Conservation (phyloP, 805 yeast genomes). For the Kuraishia cidri region DNA sequence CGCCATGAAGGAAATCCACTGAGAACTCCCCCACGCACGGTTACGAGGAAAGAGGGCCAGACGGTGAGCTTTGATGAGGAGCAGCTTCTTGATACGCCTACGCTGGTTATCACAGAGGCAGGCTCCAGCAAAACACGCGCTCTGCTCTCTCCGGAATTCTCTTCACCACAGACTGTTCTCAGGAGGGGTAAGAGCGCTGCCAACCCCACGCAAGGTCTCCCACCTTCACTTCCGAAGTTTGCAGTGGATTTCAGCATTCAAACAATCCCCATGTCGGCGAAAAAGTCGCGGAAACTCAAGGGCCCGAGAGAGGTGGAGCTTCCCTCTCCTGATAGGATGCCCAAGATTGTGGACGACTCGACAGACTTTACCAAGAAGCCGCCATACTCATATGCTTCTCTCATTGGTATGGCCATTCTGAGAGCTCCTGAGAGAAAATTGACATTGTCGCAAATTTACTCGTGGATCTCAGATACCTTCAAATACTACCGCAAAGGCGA, state of each 20-base stretch:
- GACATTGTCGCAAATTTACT: slow-evolving; percentile 77
- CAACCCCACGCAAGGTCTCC: slow-evolving; percentile 1
- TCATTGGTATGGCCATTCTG: slow-evolving; percentile 88
- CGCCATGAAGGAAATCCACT: no score
- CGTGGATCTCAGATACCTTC: slow-evolving; percentile 86
- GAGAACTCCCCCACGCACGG: slow-evolving; percentile 1
- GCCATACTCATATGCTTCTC: slow-evolving; percentile 87
- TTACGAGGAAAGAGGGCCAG: background rate
- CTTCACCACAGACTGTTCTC: slow-evolving; percentile 33
- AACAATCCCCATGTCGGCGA: slow-evolving; percentile 8
- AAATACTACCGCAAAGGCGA: slow-evolving; percentile 76
- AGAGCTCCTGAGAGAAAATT: slow-evolving; percentile 67
- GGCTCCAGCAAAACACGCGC: slow-evolving; percentile 1
- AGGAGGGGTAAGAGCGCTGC: slow-evolving; percentile 1
- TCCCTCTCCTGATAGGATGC: slow-evolving; percentile 29
- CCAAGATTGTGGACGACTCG: slow-evolving; percentile 39
- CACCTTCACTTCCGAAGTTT: slow-evolving; percentile 3
- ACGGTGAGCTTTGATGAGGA: no score
- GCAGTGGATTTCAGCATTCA: slow-evolving; percentile 10
- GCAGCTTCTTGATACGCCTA: no score
- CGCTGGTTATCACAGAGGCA: no score
- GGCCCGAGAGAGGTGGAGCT: slow-evolving; percentile 17
- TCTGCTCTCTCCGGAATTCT: slow-evolving; percentile 28
- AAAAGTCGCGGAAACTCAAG: slow-evolving; percentile 11
- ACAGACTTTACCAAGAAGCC: slow-evolving; percentile 47